A percentile compares a stretch with the other conserved stretches of the same genome.
phyloP scores from a whole-genome alignment of 192 early-diverging fungal genomes.

The Cetraspora pellucida region DNA sequence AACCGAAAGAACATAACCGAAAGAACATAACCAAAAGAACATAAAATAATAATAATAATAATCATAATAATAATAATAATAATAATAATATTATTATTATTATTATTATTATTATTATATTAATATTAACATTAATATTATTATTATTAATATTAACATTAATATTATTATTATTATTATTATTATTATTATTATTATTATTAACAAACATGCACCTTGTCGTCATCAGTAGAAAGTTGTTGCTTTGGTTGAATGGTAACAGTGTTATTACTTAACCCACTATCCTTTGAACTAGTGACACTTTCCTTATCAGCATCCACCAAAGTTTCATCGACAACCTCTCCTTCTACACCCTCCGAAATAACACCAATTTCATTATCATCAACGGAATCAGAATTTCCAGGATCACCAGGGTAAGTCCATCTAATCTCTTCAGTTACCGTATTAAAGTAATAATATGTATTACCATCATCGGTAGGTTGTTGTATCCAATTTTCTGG shows the following conservation, averaged over 20 bases:
- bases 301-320: slow-evolving; percentile 12
- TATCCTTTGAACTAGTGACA: slow-evolving; percentile 17
- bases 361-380: neutral
- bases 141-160: too few species aligned
- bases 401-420: slow-evolving; percentile 36
- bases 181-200: too few species aligned
- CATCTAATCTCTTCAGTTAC: slow-evolving; percentile 44
- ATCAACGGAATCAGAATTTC: neutral
- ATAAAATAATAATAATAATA: neutral
- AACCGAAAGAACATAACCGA: neutral
- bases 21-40: too few species aligned
- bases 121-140: too few species aligned
- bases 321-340: neutral
- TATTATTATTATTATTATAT: too few species aligned
- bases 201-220: too few species aligned
- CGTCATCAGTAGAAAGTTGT: neutral
- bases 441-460: slow-evolving; percentile 44
- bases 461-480: slow-evolving; percentile 42
- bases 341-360: neutral
- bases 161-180: too few species aligned
- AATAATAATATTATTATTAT: slow-evolving; percentile 2
- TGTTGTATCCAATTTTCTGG: slow-evolving; percentile 36
- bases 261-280: slow-evolving; percentile 15
- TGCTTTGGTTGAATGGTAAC: slow-evolving; percentile 15
- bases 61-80: neutral